phyloP scores from a whole-genome alignment of 768 basidiomycete genomes.

The Agrocybe chaxingu region DNA sequence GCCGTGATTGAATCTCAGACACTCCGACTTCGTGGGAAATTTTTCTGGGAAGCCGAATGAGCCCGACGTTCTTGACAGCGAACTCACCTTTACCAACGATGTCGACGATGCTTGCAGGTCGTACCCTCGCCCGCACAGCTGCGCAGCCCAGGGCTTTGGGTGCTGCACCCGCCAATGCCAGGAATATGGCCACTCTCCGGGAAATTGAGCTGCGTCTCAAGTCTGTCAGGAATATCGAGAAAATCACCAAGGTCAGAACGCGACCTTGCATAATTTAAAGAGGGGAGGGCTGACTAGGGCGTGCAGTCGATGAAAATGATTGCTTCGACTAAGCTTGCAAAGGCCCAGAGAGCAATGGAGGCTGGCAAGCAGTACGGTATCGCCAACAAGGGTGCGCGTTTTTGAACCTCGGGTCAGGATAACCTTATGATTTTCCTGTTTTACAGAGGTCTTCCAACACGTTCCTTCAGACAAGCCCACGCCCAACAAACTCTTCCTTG shows the following conservation, averaged over 20 bases:
- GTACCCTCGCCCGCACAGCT: constrained; percentile 37
- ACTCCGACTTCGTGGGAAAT: constrained; percentile 30
- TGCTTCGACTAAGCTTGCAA: constrained; percentile 93
- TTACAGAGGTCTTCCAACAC: constrained; percentile 84
- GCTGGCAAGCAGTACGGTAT: constrained; percentile 90
- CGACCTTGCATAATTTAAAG: constrained; percentile 15
- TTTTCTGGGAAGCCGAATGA: constrained; percentile 34
- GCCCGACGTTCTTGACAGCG: constrained; percentile 32
- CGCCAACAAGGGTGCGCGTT: constrained; percentile 78
- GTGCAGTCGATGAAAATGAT: constrained; percentile 97
- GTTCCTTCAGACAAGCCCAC: constrained; percentile 63
- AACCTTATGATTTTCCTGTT: background rate
- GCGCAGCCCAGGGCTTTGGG: constrained; percentile 31
- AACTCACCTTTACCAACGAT: constrained; percentile 21
- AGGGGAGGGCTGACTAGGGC: constrained; percentile 1
- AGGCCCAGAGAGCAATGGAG: constrained; percentile 92
- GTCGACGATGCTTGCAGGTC: constrained; percentile 45
- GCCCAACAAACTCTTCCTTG: constrained; percentile 85
- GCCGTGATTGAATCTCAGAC: constrained; percentile 20
- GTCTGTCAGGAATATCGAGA: constrained; percentile 97
- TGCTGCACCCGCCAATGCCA: constrained; percentile 50
- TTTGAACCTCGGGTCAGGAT: background rate
- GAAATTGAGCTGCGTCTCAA: constrained; percentile 96
- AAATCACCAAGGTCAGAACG: constrained; percentile 90
- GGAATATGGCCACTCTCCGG: constrained; percentile 95